Evolutionary conservation across 169 alveolate species (phyloP).

Genomic region (Eimeria falciformis): DNA sequence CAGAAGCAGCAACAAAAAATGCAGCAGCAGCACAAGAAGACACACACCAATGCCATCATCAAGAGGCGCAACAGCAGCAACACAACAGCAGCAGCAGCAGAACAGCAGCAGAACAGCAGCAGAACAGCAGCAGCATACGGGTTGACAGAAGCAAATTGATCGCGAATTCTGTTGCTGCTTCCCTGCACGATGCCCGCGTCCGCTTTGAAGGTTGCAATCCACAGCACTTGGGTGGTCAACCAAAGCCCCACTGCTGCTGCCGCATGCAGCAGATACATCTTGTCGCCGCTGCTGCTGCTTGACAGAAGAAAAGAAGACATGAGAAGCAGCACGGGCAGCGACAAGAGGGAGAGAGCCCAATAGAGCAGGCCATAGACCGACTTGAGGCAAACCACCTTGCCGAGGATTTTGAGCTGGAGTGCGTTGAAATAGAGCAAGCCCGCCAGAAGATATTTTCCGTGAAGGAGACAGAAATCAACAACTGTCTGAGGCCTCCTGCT

Average conservation of each 20-base stretch:
- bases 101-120: no score
- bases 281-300: neutral
- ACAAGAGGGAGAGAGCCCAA: slow-evolving; percentile 84
- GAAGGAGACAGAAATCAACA: neutral
- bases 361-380: slow-evolving; percentile 84
- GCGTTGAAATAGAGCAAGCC: slow-evolving; percentile 55
- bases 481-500: neutral
- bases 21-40: neutral
- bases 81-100: no score
- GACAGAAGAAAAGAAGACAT: neutral
- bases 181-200: slow-evolving; percentile 25
- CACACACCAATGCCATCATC: no score
- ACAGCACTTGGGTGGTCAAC: slow-evolving; percentile 6
- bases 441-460: neutral
- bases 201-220: neutral
- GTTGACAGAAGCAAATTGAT: neutral
- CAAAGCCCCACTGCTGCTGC: neutral
- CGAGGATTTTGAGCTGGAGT: slow-evolving; percentile 81
- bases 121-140: no score
- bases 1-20: neutral
- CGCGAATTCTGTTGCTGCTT: neutral
- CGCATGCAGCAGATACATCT: neutral
- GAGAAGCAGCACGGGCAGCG: slow-evolving; percentile 74
- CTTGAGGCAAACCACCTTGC: slow-evolving; percentile 79
- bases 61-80: neutral